A percentile compares a stretch with the other conserved stretches of the same genome.
These are phyloP conservation scores for Polyrhizophydium stewartii DNA, from an alignment of 371 early-diverging fungal genomes.

Conservation along the genomic window DNA sequence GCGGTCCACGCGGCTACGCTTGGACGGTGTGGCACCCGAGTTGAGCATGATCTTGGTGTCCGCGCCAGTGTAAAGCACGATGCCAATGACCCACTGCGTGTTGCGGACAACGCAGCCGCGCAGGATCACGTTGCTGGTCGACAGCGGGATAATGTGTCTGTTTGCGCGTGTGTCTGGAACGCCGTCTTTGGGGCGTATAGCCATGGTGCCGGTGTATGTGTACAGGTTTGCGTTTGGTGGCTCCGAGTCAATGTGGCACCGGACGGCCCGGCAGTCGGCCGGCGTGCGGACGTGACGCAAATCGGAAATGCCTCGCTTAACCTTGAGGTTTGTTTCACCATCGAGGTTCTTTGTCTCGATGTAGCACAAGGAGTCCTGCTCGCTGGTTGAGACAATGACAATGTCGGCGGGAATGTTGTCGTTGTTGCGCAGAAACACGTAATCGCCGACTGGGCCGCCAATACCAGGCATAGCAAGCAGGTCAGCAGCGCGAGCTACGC, in stretches of 20 bases:
- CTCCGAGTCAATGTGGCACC: conserved; percentile 34
- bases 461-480: not conserved
- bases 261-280: conserved; percentile 23
- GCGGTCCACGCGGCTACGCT: conserved; percentile 89
- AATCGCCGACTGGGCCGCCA: conserved; percentile 50
- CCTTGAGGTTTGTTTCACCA: conserved; percentile 57
- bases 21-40: conserved; percentile 85
- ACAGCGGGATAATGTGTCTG: conserved; percentile 14
- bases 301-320: conserved; percentile 34
- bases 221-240: conserved; percentile 39
- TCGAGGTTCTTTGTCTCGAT: conserved; percentile 66
- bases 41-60: conserved; percentile 94
- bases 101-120: conserved; percentile 91
- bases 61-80: conserved; percentile 85
- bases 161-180: not conserved
- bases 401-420: conserved; percentile 70
- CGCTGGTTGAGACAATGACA: conserved; percentile 45
- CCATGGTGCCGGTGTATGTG: conserved; percentile 27
- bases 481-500: not conserved
- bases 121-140: conserved; percentile 56
- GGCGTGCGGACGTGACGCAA: conserved; percentile 25
- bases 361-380: conserved; percentile 49
- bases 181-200: not conserved
- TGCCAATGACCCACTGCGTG: conserved; percentile 79
- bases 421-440: conserved; percentile 57